Evolutionary conservation across 176 grass and related monocot species (phyloP).

Genomic region (Oryza meyeriana): DNA sequence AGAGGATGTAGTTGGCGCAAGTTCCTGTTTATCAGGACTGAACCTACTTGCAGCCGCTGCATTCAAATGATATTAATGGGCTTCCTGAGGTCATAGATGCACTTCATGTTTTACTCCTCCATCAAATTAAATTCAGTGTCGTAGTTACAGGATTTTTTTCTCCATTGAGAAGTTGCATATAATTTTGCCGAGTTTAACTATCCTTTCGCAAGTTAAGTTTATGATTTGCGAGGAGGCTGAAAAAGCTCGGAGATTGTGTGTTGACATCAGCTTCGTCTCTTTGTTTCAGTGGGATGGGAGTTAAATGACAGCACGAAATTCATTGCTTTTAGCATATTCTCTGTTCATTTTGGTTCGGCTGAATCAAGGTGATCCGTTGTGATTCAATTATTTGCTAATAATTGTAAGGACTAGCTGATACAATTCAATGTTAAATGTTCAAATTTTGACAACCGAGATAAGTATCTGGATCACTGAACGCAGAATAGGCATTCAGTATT

Average conservation of each 20-base stretch:
- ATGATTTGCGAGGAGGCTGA: constrained; percentile 42
- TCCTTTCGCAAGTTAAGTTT: constrained; percentile 20
- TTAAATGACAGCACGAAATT: constrained; percentile 64
- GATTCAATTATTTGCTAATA: too few species aligned
- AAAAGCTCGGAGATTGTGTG: constrained; percentile 42
- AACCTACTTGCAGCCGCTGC: constrained; percentile 52
- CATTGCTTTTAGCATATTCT: neutral
- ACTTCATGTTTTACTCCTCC: neutral
- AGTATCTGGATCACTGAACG: too few species aligned
- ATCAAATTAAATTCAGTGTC: fast-evolving
- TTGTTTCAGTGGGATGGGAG: constrained; percentile 33
- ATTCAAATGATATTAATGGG: constrained; percentile 18
- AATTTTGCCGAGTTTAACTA: constrained; percentile 38
- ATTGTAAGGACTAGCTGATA: too few species aligned
- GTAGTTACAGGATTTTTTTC: neutral
- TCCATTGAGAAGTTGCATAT: too few species aligned
- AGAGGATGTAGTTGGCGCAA: constrained; percentile 29
- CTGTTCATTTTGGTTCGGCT: neutral
- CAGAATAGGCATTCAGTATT: too few species aligned
- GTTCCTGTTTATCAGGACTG: constrained; percentile 46
- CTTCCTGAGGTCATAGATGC: constrained; percentile 3
- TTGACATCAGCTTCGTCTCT: constrained; percentile 69
- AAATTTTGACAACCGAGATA: too few species aligned
- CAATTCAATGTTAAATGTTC: too few species aligned
- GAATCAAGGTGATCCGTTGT: too few species aligned